Conservation (phyloP, 768 basidiomycete genomes). For the Rhodotorula kratochvilovae region DNA sequence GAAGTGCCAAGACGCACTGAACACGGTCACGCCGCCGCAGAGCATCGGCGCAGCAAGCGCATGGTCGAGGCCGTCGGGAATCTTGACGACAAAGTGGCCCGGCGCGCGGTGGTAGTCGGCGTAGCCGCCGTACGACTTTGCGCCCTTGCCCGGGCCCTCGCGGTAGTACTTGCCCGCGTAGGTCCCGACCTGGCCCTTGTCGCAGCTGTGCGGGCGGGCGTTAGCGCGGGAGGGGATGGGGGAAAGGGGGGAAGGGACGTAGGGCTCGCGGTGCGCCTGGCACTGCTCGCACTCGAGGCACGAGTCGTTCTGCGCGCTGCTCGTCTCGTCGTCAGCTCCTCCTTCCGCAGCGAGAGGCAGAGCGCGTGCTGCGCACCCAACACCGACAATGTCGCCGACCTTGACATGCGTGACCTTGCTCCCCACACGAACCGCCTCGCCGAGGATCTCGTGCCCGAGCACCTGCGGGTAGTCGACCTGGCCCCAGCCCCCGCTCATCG, state of each 20-base stretch:
- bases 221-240: too few species aligned
- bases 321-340: not conserved
- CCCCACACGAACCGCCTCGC: conserved; percentile 53
- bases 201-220: conserved; percentile 57
- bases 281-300: conserved; percentile 47
- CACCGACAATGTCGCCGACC: conserved; percentile 59
- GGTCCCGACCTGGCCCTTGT: conserved; percentile 43
- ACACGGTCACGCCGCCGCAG: conserved; percentile 18
- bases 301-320: conserved; percentile 52
- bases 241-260: not conserved
- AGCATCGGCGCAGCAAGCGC: conserved; percentile 62
- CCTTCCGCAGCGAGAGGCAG: not conserved
- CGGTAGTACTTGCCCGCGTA: conserved; percentile 33
- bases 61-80: conserved; percentile 55
- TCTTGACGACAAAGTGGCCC: conserved; percentile 57
- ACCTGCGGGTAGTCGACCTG: conserved; percentile 19
- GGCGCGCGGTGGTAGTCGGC: conserved; percentile 52
- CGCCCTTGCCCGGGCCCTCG: conserved; percentile 34
- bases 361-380: conserved; percentile 41
- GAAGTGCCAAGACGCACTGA: not conserved
- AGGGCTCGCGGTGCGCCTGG: conserved; percentile 53
- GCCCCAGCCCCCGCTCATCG: conserved; percentile 45
- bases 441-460: conserved; percentile 34
- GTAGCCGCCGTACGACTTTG: conserved; percentile 40
- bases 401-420: conserved; percentile 57